Percentiles rank a stretch among this genome's conserved stretches.
Conservation (phyloP, 2,329 filamentous ascomycete species). For the Harringtonia lauricola region DNA sequence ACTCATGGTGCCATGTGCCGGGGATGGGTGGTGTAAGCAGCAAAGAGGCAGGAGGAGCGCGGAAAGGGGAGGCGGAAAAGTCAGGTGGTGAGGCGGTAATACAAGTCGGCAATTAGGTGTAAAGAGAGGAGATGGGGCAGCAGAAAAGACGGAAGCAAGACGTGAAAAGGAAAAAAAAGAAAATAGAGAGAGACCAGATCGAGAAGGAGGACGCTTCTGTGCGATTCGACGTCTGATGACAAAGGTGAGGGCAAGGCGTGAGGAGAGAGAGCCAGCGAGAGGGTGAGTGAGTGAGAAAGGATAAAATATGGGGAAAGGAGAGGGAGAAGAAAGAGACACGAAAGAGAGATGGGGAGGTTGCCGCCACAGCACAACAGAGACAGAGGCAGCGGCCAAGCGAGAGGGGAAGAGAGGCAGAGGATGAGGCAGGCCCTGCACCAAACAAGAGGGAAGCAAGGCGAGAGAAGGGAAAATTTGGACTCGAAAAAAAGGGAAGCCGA, state of each 20-base stretch:
- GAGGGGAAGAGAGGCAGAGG: background rate
- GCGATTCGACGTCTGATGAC: background rate
- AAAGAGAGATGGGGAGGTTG: background rate
- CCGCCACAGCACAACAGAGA: background rate
- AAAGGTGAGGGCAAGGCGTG: background rate
- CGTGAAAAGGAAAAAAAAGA: background rate
- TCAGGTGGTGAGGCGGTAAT: background rate
- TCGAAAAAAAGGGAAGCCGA: background rate
- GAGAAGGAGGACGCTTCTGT: background rate
- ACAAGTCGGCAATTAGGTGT: background rate
- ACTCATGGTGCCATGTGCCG: slow-evolving; percentile 14
- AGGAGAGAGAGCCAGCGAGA: background rate
- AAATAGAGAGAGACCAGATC: background rate
- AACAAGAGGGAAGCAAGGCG: background rate
- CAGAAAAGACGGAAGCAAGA: background rate
- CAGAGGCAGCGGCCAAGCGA: background rate
- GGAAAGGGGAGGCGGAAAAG: background rate
- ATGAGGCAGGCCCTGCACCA: background rate
- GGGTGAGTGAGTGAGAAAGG: background rate
- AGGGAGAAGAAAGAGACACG: background rate
- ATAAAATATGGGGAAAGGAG: background rate
- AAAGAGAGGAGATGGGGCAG: background rate
- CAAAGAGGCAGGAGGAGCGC: background rate
- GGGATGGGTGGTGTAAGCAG: background rate
- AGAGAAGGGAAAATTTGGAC: background rate